Conservation (phyloP, 2,329 filamentous ascomycete species). For the Coniochaeta sp. region DNA sequence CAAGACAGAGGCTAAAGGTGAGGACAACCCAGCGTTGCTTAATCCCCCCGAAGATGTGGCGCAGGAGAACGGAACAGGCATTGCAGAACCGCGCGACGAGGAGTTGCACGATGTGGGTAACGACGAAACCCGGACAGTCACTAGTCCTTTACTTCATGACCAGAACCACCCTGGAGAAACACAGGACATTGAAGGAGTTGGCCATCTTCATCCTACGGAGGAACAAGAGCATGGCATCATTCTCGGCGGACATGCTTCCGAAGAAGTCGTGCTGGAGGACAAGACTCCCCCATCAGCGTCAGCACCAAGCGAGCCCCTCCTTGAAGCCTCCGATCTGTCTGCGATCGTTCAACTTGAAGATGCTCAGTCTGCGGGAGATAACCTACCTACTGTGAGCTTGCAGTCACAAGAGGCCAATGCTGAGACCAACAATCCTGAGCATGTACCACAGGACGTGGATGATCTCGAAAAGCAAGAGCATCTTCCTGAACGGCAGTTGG, state of each 20-base stretch:
- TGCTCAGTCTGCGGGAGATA: not conserved
- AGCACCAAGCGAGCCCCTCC: not conserved
- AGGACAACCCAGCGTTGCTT: conserved; percentile 20
- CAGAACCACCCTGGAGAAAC: not conserved
- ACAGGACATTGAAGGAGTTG: not conserved
- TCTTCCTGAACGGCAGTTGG: not conserved
- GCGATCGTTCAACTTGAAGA: not conserved
- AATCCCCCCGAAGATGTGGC: conserved; percentile 16
- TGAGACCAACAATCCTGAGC: not conserved
- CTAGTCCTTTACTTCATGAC: not conserved
- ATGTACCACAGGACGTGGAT: not conserved
- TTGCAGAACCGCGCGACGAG: conserved; percentile 15
- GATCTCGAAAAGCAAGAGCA: not conserved
- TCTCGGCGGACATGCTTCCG: not conserved
- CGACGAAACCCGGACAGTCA: conserved; percentile 5
- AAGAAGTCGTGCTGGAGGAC: not conserved
- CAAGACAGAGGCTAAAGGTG: conserved; percentile 18
- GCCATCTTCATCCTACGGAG: not conserved
- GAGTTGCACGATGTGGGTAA: conserved; percentile 8
- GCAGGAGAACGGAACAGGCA: conserved; percentile 15
- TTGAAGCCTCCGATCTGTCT: not conserved
- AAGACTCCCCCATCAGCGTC: not conserved
- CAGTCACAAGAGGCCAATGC: not conserved
- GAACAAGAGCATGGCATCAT: not conserved
- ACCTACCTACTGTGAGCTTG: not conserved